Base-by-base conservation (phyloP, 1,284 basidiomycete species). In the Tausonia pullulans region DNA sequence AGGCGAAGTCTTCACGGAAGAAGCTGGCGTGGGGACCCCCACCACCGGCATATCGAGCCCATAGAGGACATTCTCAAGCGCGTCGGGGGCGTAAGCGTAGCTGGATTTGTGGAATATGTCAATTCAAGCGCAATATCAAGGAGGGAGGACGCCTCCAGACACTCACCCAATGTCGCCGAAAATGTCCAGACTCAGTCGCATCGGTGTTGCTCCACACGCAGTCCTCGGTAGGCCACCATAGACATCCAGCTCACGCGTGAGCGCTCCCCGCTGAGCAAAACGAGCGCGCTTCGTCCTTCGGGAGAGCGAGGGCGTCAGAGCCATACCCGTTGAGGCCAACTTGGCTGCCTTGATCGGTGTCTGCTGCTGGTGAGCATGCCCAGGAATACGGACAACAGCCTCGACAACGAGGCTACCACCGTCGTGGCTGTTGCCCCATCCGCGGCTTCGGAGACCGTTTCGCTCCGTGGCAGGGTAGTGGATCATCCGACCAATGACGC, bases 391-490 rank as follows among this genome's bases (percentile, higher is more conserved):
- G 62, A 78, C 74, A 3, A 81, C 78, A 5, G 70, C 70, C 67
- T 82, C 79, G 8, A 83, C 76, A 5, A 79, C 76, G 40, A 82
- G 73, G 68, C 78, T 80, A 5, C 78, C 76, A 3, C 81, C 81
- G 67, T 82, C 81, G 71, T 83, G 81, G 43, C 79, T 78, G 68
- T 82, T 82, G 10, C 81, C 81, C 81, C 81, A 83, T 8, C 73
- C 75, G 39, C 81, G 70, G 49, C 78, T 79, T 61, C 71, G 71
- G 40, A 82, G 69, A 0, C 81, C 81, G 61, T 78, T 77, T 49
- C 79, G 70, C 66, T 79, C 75, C 16, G 78, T 78, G 4, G 78
- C 79, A 27, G 78, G 75, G 71, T 82, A 83, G 44, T 78, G 71
- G 2, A 81, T 72, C 8, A 83, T 71, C 44, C 75, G 72, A n/a